A percentile compares a stretch with the other conserved stretches of the same genome.
Evolutionary conservation across 1,284 basidiomycete species (phyloP).

Genomic region (Austroboletus novae-zelandiae): DNA sequence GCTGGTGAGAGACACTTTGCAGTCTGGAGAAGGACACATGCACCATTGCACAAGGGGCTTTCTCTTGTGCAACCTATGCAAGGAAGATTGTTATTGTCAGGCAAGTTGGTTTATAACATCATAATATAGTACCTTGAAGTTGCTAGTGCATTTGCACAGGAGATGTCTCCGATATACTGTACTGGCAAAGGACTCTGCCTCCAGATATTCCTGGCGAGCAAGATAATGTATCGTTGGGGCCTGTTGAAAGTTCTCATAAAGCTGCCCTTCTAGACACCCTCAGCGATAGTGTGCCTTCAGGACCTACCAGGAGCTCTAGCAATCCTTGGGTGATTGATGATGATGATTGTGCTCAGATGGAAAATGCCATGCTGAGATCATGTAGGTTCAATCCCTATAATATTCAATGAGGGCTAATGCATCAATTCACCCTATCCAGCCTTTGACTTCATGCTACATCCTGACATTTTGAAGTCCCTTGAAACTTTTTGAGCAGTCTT

Average conservation of each 20-base stretch:
- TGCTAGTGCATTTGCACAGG: too few relatives aligned
- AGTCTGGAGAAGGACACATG: background rate
- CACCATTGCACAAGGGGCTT: background rate
- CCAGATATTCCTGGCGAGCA: background rate
- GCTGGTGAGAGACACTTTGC: background rate
- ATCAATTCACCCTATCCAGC: too few relatives aligned
- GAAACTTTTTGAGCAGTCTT: background rate
- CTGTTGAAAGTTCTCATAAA: background rate
- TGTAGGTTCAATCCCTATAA: too few relatives aligned
- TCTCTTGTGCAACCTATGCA: background rate
- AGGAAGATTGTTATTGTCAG: too few relatives aligned
- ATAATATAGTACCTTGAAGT: background rate
- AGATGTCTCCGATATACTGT: background rate
- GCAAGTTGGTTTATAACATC: background rate
- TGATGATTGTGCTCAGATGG: too few relatives aligned
- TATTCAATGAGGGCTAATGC: too few relatives aligned
- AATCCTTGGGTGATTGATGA: too few relatives aligned
- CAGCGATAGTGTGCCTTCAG: too few relatives aligned
- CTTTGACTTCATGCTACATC: too few relatives aligned
- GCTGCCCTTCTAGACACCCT: too few relatives aligned
- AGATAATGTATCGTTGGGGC: background rate
- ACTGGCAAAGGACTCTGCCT: background rate
- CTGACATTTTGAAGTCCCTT: constrained; percentile 1
- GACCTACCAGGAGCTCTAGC: too few relatives aligned
- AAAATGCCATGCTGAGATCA: too few relatives aligned